Conservation (phyloP, 2,329 filamentous ascomycete genomes). For the Penicillium sp. region DNA sequence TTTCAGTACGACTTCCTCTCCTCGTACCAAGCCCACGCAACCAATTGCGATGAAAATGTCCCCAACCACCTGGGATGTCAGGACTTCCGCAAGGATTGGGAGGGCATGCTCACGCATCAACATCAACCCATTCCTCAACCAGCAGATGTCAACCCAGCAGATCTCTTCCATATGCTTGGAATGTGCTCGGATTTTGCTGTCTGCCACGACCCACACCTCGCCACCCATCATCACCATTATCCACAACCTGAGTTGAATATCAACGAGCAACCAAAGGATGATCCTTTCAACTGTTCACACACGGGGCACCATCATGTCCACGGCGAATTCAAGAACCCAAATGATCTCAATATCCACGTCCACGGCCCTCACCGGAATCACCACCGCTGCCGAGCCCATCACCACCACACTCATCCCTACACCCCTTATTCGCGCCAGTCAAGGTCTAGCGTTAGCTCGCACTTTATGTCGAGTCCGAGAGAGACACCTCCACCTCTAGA, state of each 20-base stretch:
- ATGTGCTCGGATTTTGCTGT: conserved; percentile 38
- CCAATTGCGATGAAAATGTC: conserved; percentile 29
- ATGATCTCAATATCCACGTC: conserved; percentile 28
- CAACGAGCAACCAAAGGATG: conserved; percentile 28
- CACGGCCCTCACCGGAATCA: conserved; percentile 40
- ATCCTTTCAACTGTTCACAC: conserved; percentile 37
- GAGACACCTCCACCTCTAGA: conserved; percentile 45
- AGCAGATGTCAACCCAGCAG: conserved; percentile 39
- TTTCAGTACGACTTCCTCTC: conserved; percentile 31
- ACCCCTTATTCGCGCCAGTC: conserved; percentile 42
- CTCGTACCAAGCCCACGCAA: conserved; percentile 30
- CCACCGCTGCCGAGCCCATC: conserved; percentile 39
- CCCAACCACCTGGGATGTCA: conserved; percentile 37
- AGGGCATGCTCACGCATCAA: conserved; percentile 29
- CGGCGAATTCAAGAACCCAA: conserved; percentile 34
- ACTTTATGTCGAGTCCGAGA: conserved; percentile 41
- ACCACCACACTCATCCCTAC: conserved; percentile 42
- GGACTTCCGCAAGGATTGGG: conserved; percentile 36
- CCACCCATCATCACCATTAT: conserved; percentile 12
- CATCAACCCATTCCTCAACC: conserved; percentile 30
- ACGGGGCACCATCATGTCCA: conserved; percentile 37
- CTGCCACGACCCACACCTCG: conserved; percentile 33
- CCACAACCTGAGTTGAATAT: conserved; percentile 20
- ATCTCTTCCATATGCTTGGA: conserved; percentile 43
- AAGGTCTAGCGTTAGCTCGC: conserved; percentile 43